A percentile compares a stretch with the other conserved stretches of the same genome.
Evolutionary conservation across 495 filamentous ascomycete genomes (phyloP).

Genomic region (Penicillium manginii): DNA sequence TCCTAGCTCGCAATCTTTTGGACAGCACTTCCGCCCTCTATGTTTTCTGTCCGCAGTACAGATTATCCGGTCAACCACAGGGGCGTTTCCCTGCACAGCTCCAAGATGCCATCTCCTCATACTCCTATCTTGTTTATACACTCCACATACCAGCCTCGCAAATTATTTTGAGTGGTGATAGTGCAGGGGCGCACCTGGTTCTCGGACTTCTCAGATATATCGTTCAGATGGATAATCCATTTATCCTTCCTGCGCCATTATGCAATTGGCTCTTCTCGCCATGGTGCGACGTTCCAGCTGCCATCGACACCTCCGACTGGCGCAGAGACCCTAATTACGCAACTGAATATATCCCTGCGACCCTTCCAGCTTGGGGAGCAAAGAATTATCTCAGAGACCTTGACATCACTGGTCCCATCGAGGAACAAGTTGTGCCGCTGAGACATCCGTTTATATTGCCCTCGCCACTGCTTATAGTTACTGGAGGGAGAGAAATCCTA

Average conservation of each 20-base stretch:
- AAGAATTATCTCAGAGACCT: slow-evolving; percentile 29
- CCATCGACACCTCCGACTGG: slow-evolving; percentile 12
- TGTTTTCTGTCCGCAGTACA: slow-evolving; percentile 41
- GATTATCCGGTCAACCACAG: slow-evolving; percentile 35
- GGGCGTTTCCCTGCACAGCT: slow-evolving; percentile 48
- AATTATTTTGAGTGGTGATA: slow-evolving; percentile 51
- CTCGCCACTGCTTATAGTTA: slow-evolving; percentile 39
- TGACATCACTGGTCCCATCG: slow-evolving; percentile 14
- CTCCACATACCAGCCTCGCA: slow-evolving; percentile 33
- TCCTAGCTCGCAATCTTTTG: slow-evolving; percentile 40
- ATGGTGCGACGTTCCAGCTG: slow-evolving; percentile 36
- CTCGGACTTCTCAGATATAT: slow-evolving; percentile 43
- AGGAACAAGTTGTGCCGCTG: slow-evolving; percentile 38
- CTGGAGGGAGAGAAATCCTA: slow-evolving; percentile 46
- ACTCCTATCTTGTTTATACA: slow-evolving; percentile 38
- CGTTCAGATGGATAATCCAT: slow-evolving; percentile 9
- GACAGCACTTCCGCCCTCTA: slow-evolving; percentile 26
- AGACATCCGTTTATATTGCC: slow-evolving; percentile 38
- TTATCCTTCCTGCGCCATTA: slow-evolving; percentile 21
- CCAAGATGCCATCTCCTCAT: slow-evolving; percentile 50
- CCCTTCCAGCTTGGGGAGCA: slow-evolving; percentile 40
- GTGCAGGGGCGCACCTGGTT: slow-evolving; percentile 45
- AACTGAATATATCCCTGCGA: slow-evolving; percentile 39
- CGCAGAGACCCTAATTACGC: slow-evolving; percentile 33
- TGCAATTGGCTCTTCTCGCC: slow-evolving; percentile 42